Percentiles rank a stretch among this genome's conserved stretches.
Evolutionary conservation across 2,329 filamentous ascomycete genomes (phyloP).

Genomic region (Aaosphaeria pasadenensis): DNA sequence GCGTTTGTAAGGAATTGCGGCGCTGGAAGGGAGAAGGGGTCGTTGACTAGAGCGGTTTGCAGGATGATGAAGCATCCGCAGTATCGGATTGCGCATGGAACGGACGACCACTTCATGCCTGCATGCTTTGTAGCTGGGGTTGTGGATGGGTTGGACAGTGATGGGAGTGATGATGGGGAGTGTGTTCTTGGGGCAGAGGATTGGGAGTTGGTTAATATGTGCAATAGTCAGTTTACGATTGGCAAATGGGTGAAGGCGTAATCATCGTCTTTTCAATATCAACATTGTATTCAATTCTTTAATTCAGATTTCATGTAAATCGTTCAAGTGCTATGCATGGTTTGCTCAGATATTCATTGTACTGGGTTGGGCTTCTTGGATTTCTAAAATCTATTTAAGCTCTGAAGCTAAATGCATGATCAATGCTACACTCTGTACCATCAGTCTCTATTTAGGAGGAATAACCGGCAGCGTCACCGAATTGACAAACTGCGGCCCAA

Average conservation of each 20-base stretch:
- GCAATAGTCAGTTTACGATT: constrained; percentile 32
- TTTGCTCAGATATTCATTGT: neutral
- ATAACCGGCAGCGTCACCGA: constrained; percentile 55
- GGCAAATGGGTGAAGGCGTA: constrained; percentile 7
- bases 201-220: constrained; percentile 34
- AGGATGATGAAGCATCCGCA: constrained; percentile 66
- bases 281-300: neutral
- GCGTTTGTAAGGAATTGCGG: constrained; percentile 54
- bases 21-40: constrained; percentile 32
- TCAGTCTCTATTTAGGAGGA: constrained; percentile 35
- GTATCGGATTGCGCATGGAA: constrained; percentile 65
- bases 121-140: constrained; percentile 61
- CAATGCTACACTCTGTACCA: neutral
- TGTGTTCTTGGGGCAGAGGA: constrained; percentile 27
- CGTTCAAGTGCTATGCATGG: neutral
- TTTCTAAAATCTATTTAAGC: neutral
- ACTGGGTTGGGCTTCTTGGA: neutral
- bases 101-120: constrained; percentile 69
- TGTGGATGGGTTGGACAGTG: constrained; percentile 13
- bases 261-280: neutral
- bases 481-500: constrained; percentile 49
- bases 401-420: neutral
- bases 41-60: constrained; percentile 54
- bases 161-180: constrained; percentile 11
- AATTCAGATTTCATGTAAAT: neutral